Base-by-base conservation (phyloP, 805 yeast genomes). In the Komagataella pseudopastoris region DNA sequence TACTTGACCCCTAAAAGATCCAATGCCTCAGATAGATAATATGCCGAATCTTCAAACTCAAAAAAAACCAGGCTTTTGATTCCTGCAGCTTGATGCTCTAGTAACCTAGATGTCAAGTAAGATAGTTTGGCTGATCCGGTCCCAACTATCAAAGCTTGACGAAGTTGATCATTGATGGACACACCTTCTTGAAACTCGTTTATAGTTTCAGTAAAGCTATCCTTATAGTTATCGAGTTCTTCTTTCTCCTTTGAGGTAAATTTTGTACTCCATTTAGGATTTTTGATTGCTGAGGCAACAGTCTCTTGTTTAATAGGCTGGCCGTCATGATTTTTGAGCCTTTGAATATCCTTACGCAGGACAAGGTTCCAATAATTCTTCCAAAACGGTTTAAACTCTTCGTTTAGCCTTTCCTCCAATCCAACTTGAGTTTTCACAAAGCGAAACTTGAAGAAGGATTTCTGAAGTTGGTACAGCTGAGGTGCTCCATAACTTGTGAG, bases 31-130 rank as follows among this genome's bases (percentile, higher is more conserved):
- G 85, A 75, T 24, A 83, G 59, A 59, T 80, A 82, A 59, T 78
- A 83, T 0, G 88, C 89, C 49, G 80, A 74, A 55, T 83, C 88
- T 60, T 81, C 87, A 62, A 78, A 81, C 55, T 83, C 88, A 59
- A 78, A 84, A 60, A 83, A 83, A 0, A 83, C 79, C 23, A 83
- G 69, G 14, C 83, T 75, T 60, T 83, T 80, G 50, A 76, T 59
- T 3, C 71, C 69, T 6, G 60, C 51, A 7, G 56, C 53, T 54
- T 78, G 78, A 58, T 82, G 77, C 49, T 79, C 82, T 23, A 80
- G 59, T 6, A 82, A 57, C 53, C 78, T 67, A 14, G 82, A 68
- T 0, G 78, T 71, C 53, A 83, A 63, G 55, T 83, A 83, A 4
- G 87, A 77, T 14, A 83, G 62, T 57, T 84, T 84, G 0, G 81